These are phyloP conservation scores for Neonectria neomacrospora DNA, from an alignment of 2,329 filamentous ascomycete genomes.

Conservation along the genomic window DNA sequence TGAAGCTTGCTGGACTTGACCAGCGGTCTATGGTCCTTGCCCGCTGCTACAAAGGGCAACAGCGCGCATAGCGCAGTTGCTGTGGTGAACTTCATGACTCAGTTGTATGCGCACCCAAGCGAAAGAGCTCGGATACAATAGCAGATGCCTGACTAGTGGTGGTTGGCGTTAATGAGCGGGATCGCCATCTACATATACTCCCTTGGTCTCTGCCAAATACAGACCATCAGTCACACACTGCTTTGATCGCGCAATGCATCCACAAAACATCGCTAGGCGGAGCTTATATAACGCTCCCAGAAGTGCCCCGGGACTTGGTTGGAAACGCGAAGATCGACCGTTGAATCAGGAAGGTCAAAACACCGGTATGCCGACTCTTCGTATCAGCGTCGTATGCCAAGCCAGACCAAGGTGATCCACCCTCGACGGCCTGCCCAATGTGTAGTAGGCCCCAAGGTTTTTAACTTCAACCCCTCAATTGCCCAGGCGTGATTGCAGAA, in stretches of 20 bases:
- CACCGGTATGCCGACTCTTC: slow-evolving; percentile 17
- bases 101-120: background rate
- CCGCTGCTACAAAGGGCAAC: slow-evolving; percentile 34
- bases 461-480: background rate
- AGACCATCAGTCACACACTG: background rate
- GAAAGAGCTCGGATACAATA: background rate
- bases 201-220: background rate
- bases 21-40: slow-evolving; percentile 31
- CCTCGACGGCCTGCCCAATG: slow-evolving; percentile 35
- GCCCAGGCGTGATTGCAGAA: background rate
- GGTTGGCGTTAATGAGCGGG: background rate
- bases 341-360: slow-evolving; percentile 27
- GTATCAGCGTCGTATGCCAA: slow-evolving; percentile 37
- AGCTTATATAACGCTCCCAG: background rate
- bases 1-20: slow-evolving; percentile 41
- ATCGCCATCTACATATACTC: slow-evolving; percentile 6
- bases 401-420: slow-evolving; percentile 35
- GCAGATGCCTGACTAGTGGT: background rate
- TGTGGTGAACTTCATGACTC: slow-evolving; percentile 37
- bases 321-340: slow-evolving; percentile 7
- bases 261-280: slow-evolving; percentile 5
- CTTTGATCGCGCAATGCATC: background rate
- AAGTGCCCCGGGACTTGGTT: background rate
- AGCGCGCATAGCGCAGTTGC: slow-evolving; percentile 42
- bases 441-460: slow-evolving; percentile 21